Percentiles rank a stretch among this genome's conserved stretches.
Conservation (phyloP, 345 rosid genomes). For the Acer negundo region DNA sequence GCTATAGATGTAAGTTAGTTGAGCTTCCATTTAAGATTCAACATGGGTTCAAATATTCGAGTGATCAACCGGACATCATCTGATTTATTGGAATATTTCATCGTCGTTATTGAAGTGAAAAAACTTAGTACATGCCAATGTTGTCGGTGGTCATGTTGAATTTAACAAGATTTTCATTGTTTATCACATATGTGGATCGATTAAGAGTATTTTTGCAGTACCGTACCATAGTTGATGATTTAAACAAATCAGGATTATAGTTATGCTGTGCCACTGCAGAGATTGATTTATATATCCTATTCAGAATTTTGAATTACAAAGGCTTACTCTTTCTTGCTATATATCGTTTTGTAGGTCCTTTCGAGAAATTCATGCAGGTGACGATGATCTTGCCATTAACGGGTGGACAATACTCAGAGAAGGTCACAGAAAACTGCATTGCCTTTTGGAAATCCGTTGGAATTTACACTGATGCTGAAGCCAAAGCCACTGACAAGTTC, state of each 20-base stretch:
- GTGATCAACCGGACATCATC: too few species aligned
- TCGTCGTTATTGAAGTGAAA: too few species aligned
- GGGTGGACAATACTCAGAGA: conserved; percentile 70
- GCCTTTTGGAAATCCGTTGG: conserved; percentile 73
- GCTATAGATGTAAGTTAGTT: background rate
- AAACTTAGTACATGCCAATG: too few species aligned
- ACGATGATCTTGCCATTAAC: conserved; percentile 68
- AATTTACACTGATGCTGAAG: conserved; percentile 69
- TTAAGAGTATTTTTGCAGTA: background rate
- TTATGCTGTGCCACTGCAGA: too few species aligned
- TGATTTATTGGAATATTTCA: too few species aligned
- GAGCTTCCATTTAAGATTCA: background rate
- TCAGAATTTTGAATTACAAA: background rate
- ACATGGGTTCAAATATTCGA: background rate
- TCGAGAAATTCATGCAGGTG: conserved; percentile 64
- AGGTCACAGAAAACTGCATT: conserved; percentile 74
- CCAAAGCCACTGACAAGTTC: conserved; percentile 66
- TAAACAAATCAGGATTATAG: background rate
- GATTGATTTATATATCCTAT: background rate
- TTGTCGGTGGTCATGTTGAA: background rate
- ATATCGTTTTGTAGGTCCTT: conserved; percentile 40
- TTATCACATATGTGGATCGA: background rate
- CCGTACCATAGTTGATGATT: background rate
- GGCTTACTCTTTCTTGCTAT: background rate
- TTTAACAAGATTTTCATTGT: background rate